phyloP scores from a whole-genome alignment of 495 filamentous ascomycete genomes.

The Aspergillus sclerotiicarbonarius region DNA sequence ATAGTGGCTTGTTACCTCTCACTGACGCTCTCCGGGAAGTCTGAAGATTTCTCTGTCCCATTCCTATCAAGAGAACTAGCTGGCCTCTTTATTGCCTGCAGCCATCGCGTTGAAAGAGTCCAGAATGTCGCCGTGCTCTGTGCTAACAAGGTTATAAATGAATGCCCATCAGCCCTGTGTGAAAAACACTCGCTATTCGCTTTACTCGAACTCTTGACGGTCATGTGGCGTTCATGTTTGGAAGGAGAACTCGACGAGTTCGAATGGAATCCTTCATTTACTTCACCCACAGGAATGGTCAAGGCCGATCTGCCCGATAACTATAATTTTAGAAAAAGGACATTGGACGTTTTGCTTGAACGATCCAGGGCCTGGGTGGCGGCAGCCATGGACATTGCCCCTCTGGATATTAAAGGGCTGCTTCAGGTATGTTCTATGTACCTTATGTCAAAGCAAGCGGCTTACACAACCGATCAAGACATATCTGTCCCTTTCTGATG shows the following conservation, averaged over 20 bases:
- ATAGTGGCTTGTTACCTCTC: constrained; percentile 72
- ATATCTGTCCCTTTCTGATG: constrained; percentile 90
- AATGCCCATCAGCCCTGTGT: constrained; percentile 86
- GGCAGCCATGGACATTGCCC: constrained; percentile 75
- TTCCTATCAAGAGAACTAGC: constrained; percentile 86
- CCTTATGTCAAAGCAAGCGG: background rate
- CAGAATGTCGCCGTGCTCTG: constrained; percentile 78
- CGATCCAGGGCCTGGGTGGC: constrained; percentile 79
- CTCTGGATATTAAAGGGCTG: constrained; percentile 91
- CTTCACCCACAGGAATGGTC: constrained; percentile 69
- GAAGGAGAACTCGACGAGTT: constrained; percentile 94
- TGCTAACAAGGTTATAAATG: constrained; percentile 77
- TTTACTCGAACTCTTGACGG: constrained; percentile 80
- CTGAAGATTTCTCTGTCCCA: constrained; percentile 73
- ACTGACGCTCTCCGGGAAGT: constrained; percentile 66
- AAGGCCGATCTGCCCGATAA: constrained; percentile 89
- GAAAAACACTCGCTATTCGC: constrained; percentile 87
- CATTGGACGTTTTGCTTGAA: constrained; percentile 72
- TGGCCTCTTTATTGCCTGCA: constrained; percentile 79
- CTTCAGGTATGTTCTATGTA: constrained; percentile 54
- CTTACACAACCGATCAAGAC: constrained; percentile 48
- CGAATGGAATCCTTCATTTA: constrained; percentile 75
- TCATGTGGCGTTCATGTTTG: constrained; percentile 93
- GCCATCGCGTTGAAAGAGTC: constrained; percentile 85
- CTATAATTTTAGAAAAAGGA: constrained; percentile 72